These are phyloP conservation scores for Pittosporum tobira DNA, from an alignment of 129 eudicot genomes.

Conservation along the genomic window DNA sequence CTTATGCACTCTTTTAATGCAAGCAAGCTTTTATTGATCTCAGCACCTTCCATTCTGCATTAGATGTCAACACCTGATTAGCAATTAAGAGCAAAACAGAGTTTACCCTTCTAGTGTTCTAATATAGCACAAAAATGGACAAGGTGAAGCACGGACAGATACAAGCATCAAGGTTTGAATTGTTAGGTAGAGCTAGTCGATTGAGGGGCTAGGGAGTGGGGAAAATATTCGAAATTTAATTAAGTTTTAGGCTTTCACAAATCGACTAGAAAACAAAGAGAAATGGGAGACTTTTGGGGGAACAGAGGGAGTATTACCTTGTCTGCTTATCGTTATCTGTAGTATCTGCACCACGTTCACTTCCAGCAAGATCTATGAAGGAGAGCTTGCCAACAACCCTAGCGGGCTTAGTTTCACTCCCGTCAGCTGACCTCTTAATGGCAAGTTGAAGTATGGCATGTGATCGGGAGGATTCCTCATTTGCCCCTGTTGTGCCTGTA, in stretches of 20 bases:
- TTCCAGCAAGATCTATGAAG: constrained; percentile 97
- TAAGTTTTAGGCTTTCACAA: too few relatives aligned
- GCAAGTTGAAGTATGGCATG: constrained; percentile 98
- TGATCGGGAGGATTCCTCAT: constrained; percentile 96
- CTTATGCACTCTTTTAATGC: constrained; percentile 95
- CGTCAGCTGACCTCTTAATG: constrained; percentile 69
- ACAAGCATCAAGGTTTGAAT: too few relatives aligned
- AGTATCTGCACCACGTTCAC: constrained; percentile 99
- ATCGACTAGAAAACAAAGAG: too few relatives aligned
- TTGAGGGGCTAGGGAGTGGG: too few relatives aligned
- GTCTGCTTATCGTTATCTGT: constrained; percentile 97
- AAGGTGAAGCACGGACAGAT: not conserved
- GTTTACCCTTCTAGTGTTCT: not conserved
- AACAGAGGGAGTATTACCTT: too few relatives aligned
- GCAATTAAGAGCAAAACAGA: too few relatives aligned
- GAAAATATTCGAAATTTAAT: too few relatives aligned
- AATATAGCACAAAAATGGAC: not conserved
- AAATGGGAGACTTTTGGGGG: too few relatives aligned
- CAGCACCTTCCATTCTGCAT: constrained; percentile 97
- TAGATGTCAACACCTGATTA: not conserved
- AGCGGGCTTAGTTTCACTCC: constrained; percentile 86
- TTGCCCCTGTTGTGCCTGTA: constrained; percentile 97
- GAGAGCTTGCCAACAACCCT: constrained; percentile 91
- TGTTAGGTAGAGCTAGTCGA: too few relatives aligned
- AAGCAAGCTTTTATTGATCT: constrained; percentile 94